Base-by-base conservation (phyloP, 768 basidiomycete species). In the Agaricus bisporus region DNA sequence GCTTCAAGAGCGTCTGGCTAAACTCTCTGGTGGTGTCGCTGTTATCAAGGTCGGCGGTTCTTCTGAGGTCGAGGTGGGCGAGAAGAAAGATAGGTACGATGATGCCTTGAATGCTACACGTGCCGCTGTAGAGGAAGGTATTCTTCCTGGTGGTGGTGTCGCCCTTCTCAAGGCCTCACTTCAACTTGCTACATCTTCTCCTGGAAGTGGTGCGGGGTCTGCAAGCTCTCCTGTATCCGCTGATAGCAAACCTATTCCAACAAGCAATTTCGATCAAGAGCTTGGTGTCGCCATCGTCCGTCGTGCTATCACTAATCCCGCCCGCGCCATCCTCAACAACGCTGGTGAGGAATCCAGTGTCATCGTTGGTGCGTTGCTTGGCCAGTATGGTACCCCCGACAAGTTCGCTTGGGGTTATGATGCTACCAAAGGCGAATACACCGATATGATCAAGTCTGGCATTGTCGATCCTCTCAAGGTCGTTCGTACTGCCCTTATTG, bases 11-110 rank as follows among this genome's bases (percentile, higher is more conserved):
- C 89, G 95, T 59, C 80, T 99, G 42, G 95, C 95, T 58, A 98
- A 99, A 80, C 78, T 98, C 49, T 83, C 82, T 41, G 95, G 95
- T 42, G 95, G 95, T 71, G 95, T 98, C 44, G 95, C 95, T 14
- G 95, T 98, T 71, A 98, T 98, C 80, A 94, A 92, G 73, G 95
- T 98, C 57, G 95, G 95, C 52, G 95, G 95, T 15, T 74, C 86
- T 20, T 83, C 80, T 49, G 95, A 98, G 70, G 95, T 98, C 48
- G 95, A 98, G 73, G 95, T 98, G 56, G 80, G 95, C 6, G 95
- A 98, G 81, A 98, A 98, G 91, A 97, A 98, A 83, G 95, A 98
- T 68, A 81, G 95, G 36, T 98, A 97, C 64, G 95, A 98, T 61
- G 93, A 95, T 65, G 95, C 95, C 1, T 79, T 98, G 44, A 97